Evolutionary conservation across 768 basidiomycete genomes (phyloP), one percentile per base, ranked within the genome.

Genomic region (Gelatoporia subvermispora): DNA sequence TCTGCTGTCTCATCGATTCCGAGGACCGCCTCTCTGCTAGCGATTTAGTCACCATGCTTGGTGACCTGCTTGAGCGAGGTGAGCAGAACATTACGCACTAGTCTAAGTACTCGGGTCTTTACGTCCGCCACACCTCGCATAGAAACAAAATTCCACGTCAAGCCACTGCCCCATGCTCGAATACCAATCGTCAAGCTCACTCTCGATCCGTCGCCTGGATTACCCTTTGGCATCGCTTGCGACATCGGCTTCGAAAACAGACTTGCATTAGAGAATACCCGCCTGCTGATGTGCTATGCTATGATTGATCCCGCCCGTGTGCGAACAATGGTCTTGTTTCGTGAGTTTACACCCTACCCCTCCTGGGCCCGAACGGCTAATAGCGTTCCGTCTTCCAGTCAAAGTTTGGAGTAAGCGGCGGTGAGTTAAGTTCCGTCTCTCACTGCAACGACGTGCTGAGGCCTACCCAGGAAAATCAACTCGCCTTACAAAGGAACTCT

Each of bases 191-290:
- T 99, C 62, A 99, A 99, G 72, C 77, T 99, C 46, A 92, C 89
- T 20, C 79, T 98, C 21, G 85, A 91, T 64, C 89, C 91, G 16
- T 88, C 89, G 2, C 84, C 83, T 10, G 82, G 84, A 4, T 72
- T 92, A 13, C 85, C 86, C 8, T 77, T 81, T 43, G 94, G 93
- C 48, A 95, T 99, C 58, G 89, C 94, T 7, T 97, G 95, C 64
- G 95, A 99, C 66, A 99, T 99, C 55, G 95, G 95, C 16, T 98
- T 98, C 59, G 95, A 96, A 73, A 98, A 98, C 69, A 80, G 94
- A 60, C 76, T 99, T 47, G 95, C 95, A 22, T 74, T 99, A 48
- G 95, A 99, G 72, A 99, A 99, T 67, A 99, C 95, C 28, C 79
- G 95, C 48, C 70, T 99, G 51, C 75, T 99, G 49, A 86, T 94